A percentile compares a stretch with the other conserved stretches of the same genome.
Conservation (phyloP, 345 rosid genomes). For the Camelina laxa region DNA sequence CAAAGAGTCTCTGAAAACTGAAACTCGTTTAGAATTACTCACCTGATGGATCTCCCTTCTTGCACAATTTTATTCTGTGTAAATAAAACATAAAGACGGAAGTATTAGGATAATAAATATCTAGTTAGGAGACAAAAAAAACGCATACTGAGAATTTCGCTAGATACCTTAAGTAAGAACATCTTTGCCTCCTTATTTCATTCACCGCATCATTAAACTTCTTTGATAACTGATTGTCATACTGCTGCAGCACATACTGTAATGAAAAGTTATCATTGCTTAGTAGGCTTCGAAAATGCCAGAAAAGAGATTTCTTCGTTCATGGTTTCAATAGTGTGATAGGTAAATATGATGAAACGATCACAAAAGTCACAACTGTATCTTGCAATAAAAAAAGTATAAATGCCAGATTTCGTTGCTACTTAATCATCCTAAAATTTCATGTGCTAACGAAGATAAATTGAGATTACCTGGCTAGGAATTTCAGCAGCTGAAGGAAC, state of each 20-base stretch:
- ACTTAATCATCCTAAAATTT: constrained; percentile 1
- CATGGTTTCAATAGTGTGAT: constrained; percentile 9
- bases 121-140: constrained; percentile 7
- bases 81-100: constrained; percentile 20
- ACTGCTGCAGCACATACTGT: constrained; percentile 82
- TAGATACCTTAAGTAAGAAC: constrained; percentile 87
- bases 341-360: neutral
- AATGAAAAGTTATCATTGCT: constrained; percentile 23
- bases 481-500: constrained; percentile 67
- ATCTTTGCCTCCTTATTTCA: constrained; percentile 85
- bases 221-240: constrained; percentile 81
- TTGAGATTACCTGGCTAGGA: constrained; percentile 67
- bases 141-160: neutral
- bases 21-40: constrained; percentile 38
- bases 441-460: neutral
- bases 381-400: constrained; percentile 5
- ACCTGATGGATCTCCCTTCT: constrained; percentile 95
- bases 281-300: neutral
- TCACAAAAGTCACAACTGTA: constrained; percentile 7
- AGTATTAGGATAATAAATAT: neutral
- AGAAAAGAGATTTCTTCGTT: constrained; percentile 20
- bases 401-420: neutral
- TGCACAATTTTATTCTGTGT: constrained; percentile 81
- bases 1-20: constrained; percentile 1
- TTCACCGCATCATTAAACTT: constrained; percentile 81